Percentiles rank a stretch among this genome's conserved stretches.
These are phyloP conservation scores for Stentor roeselii DNA, from an alignment of 73 alveolate species.

Conservation along the genomic window DNA sequence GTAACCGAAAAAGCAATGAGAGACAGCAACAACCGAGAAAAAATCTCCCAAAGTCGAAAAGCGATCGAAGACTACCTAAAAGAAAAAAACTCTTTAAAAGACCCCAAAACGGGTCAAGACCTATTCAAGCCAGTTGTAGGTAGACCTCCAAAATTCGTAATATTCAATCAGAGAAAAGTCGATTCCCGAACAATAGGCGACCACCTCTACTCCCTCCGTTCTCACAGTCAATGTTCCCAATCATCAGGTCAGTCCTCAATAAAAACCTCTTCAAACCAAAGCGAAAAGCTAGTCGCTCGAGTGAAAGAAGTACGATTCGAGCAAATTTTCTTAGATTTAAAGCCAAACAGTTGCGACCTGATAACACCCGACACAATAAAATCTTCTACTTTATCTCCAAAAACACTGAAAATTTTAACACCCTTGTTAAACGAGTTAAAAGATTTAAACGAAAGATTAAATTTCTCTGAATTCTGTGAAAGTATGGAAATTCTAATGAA, in stretches of 20 bases:
- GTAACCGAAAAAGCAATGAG: neutral
- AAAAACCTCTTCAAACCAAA: neutral
- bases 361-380: neutral
- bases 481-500: conserved; percentile 7
- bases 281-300: neutral
- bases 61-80: conserved; percentile 18
- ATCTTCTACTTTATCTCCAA: neutral
- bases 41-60: neutral
- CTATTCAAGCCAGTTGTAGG: conserved; percentile 1
- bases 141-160: neutral
- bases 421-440: neutral
- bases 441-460: conserved; percentile 7
- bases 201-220: neutral
- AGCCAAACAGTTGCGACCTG: neutral
- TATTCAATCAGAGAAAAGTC: neutral
- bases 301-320: neutral
- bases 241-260: neutral
- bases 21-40: neutral
- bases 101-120: neutral
- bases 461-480: neutral
- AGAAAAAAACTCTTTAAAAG: neutral
- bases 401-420: neutral
- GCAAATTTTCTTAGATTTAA: neutral
- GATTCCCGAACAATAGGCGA: neutral
- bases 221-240: neutral